Evolutionary conservation across 345 rosid genomes (phyloP), one percentile per base, ranked within the genome.

Genomic region (Rubroshorea leprosula): DNA sequence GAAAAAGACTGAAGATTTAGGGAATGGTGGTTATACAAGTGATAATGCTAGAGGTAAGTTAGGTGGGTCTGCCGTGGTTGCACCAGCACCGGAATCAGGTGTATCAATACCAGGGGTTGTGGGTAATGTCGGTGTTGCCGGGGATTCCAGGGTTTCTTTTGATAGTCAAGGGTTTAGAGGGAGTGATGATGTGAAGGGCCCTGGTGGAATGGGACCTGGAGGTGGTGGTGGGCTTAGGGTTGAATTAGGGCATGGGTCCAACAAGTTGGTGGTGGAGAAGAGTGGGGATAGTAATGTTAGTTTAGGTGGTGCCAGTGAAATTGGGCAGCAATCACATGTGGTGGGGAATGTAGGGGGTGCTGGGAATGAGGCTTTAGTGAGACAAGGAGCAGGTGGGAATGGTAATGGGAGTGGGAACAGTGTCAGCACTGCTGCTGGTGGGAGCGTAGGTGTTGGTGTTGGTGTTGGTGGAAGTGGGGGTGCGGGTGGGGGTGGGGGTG

Each of bases 221-320:
- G 54, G 76, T 27, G 74, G 83, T 43, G 85, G 80, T n/a, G 83
- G 81, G 55, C 72, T 81, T 60, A 78, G 76, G 66, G 83, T 81
- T 70, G 89, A 81, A 61, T 75, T 86, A 54, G 78, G 85, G 68
- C 78, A 20, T 50, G 73, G 65, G 62, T 47, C 24, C 26, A 77
- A 27, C 55, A 78, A 72, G 63, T 59, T 65, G 12, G 76, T 63
- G 9, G 80, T 78, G 47, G 74, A 59, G 70, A 77, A 65, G 52
- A 72, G 61, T 57, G 75, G 55, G 20, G 63, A 58, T 59, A 67
- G 64, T 62, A 60, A 16, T 58, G 24, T 15, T 46, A 53, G 15
- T 29, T 25, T 58, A 23, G 67, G 26, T 49, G 59, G 48, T 47
- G 25, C 62, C 21, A 70, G 71, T 58, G 76, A 68, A 50, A 56